A percentile compares a stretch with the other conserved stretches of the same genome.
phyloP scores from a whole-genome alignment of 305 asterid genomes.

The Andrographis paniculata region DNA sequence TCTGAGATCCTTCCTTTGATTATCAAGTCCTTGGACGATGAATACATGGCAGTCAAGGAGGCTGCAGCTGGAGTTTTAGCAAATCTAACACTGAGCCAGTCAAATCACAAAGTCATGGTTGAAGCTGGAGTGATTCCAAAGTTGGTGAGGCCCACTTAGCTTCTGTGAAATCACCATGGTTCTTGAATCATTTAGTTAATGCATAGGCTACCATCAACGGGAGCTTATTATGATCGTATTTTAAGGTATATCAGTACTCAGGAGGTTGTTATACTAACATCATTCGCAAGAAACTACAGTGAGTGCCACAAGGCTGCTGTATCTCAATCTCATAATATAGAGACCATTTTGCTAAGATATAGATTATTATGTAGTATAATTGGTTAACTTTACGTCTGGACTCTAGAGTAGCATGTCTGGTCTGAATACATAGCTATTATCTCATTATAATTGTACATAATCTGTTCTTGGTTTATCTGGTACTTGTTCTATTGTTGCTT shows the following conservation, averaged over 20 bases:
- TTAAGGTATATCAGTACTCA: slow-evolving; percentile 9
- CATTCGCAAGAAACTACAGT: slow-evolving; percentile 1
- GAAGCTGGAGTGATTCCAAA: slow-evolving; percentile 75
- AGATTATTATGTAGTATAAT: no score
- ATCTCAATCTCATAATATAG: no score
- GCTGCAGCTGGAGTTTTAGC: slow-evolving; percentile 73
- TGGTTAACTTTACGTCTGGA: no score
- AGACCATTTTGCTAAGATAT: no score
- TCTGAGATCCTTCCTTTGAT: slow-evolving; percentile 58
- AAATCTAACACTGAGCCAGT: slow-evolving; percentile 49
- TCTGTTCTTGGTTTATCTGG: no score
- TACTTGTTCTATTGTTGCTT: no score
- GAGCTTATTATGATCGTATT: neutral
- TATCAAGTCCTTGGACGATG: slow-evolving; percentile 62
- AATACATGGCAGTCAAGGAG: slow-evolving; percentile 57
- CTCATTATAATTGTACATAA: no score
- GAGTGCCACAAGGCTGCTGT: no score
- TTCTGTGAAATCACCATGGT: slow-evolving; percentile 8
- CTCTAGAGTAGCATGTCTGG: no score
- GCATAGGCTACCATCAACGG: slow-evolving; percentile 12
- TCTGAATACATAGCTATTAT: no score
- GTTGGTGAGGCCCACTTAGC: slow-evolving; percentile 45
- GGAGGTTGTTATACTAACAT: slow-evolving; percentile 2
- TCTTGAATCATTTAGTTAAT: slow-evolving; percentile 10
- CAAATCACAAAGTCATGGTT: slow-evolving; percentile 54